These are phyloP conservation scores for Priceomyces fermenticarens DNA, from an alignment of 805 yeast genomes.

Conservation along the genomic window DNA sequence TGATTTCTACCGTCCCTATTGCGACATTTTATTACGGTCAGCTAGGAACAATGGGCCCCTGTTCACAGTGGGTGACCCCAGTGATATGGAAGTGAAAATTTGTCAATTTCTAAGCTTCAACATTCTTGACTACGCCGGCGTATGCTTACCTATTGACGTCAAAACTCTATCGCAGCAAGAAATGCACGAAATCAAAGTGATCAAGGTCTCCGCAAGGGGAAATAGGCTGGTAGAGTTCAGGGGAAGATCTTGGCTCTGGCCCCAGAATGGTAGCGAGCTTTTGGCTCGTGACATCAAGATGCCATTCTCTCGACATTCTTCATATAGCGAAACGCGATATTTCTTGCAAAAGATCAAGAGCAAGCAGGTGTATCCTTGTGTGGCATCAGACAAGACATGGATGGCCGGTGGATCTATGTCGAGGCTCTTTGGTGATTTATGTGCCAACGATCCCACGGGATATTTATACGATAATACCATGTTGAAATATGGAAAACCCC, in stretches of 20 bases:
- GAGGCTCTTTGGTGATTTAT: slow-evolving; percentile 38
- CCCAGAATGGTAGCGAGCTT: slow-evolving; percentile 20
- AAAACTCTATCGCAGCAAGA: slow-evolving; percentile 12
- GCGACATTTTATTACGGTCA: not conserved
- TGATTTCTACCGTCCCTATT: not conserved
- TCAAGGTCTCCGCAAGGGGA: slow-evolving; percentile 17
- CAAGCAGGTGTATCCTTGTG: slow-evolving; percentile 42
- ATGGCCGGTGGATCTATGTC: slow-evolving; percentile 34
- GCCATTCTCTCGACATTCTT: slow-evolving; percentile 47
- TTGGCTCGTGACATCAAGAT: slow-evolving; percentile 35
- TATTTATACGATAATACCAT: slow-evolving; percentile 14
- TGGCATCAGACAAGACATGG: slow-evolving; percentile 33
- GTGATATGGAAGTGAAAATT: slow-evolving; percentile 20
- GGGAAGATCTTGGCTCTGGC: slow-evolving; percentile 26
- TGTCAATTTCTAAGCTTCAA: slow-evolving; percentile 38
- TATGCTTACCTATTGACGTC: slow-evolving; percentile 23
- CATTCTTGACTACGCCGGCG: slow-evolving; percentile 29
- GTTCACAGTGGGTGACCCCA: not conserved
- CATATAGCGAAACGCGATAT: slow-evolving; percentile 37
- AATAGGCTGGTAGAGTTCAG: slow-evolving; percentile 20
- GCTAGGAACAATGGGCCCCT: slow-evolving; percentile 5
- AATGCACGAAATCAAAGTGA: slow-evolving; percentile 8
- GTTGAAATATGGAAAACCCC: slow-evolving; percentile 16
- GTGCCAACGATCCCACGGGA: slow-evolving; percentile 9
- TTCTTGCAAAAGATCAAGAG: slow-evolving; percentile 37